Percentiles rank a stretch among this genome's conserved stretches.
phyloP scores from a whole-genome alignment of 306 rosid genomes.

The Cicer yamashitae region DNA sequence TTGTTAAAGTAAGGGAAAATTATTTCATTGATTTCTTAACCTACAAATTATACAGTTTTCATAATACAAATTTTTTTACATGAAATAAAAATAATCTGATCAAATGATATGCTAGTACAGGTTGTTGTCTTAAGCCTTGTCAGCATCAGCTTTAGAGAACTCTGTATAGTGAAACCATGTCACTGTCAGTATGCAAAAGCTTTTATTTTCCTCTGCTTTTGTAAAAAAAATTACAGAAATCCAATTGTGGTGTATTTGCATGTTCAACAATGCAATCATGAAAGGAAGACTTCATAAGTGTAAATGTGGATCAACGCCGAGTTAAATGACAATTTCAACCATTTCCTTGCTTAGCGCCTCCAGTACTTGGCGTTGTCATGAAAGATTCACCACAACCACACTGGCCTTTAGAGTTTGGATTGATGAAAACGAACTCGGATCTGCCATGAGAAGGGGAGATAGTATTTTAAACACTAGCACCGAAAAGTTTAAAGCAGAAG shows the following conservation, averaged over 20 bases:
- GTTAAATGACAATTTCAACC: constrained; percentile 41
- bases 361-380: constrained; percentile 67
- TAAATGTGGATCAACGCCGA: constrained; percentile 2
- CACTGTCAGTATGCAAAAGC: constrained; percentile 24
- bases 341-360: constrained; percentile 56
- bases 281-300: constrained; percentile 33
- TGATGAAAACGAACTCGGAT: constrained; percentile 88
- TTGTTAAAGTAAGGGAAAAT: neutral
- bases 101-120: constrained; percentile 42
- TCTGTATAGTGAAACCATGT: constrained; percentile 31
- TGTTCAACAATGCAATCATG: constrained; percentile 19
- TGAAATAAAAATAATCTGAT: constrained; percentile 28
- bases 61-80: constrained; percentile 40
- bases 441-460: constrained; percentile 49
- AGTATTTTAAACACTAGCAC: neutral
- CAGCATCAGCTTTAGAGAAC: constrained; percentile 45
- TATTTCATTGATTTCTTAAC: constrained; percentile 29
- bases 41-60: constrained; percentile 41
- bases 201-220: constrained; percentile 30
- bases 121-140: constrained; percentile 31
- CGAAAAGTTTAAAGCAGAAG: constrained; percentile 16
- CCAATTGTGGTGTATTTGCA: constrained; percentile 30
- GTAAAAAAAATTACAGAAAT: constrained; percentile 38
- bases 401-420: constrained; percentile 95
- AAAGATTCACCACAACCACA: constrained; percentile 98